Percentiles rank a stretch among this genome's conserved stretches.
These are phyloP conservation scores for Linnemannia hyalina DNA, from an alignment of 192 early-diverging fungal genomes.

Conservation along the genomic window DNA sequence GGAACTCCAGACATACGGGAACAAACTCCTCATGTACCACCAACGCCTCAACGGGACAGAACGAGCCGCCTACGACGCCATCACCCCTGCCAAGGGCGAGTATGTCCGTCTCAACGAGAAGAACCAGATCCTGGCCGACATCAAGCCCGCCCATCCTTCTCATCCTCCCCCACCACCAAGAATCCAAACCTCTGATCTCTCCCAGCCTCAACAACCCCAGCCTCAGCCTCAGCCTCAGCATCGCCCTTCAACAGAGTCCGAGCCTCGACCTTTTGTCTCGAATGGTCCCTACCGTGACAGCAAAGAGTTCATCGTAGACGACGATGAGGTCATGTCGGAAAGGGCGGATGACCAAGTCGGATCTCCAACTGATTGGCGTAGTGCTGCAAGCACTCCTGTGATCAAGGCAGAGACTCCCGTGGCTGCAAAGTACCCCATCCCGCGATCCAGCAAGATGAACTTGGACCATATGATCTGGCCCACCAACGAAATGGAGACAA, in stretches of 20 bases:
- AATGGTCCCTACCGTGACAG: constrained; percentile 47
- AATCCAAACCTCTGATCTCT: constrained; percentile 29
- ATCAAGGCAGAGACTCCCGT: neutral
- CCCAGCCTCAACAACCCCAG: neutral
- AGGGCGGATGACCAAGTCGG: constrained; percentile 20
- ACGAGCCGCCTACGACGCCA: constrained; percentile 33
- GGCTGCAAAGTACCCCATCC: constrained; percentile 25
- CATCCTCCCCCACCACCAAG: neutral
- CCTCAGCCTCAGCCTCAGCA: constrained; percentile 7
- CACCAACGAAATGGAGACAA: constrained; percentile 50
- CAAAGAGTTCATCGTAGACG: constrained; percentile 46
- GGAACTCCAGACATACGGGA: constrained; percentile 73
- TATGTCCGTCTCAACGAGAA: constrained; percentile 38
- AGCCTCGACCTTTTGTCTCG: constrained; percentile 17
- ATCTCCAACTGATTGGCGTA: constrained; percentile 37
- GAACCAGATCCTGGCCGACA: constrained; percentile 32
- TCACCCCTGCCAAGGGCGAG: constrained; percentile 46
- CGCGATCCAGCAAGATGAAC: constrained; percentile 55
- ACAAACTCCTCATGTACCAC: constrained; percentile 68
- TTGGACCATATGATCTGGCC: constrained; percentile 57
- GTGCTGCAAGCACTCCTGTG: constrained; percentile 30
- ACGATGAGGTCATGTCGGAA: constrained; percentile 55
- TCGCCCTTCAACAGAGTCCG: constrained; percentile 10
- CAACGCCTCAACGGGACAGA: constrained; percentile 52
- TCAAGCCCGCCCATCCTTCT: constrained; percentile 6